These are phyloP conservation scores for Amphirosellinia nigrospora DNA, from an alignment of 495 filamentous ascomycete species.

Conservation along the genomic window DNA sequence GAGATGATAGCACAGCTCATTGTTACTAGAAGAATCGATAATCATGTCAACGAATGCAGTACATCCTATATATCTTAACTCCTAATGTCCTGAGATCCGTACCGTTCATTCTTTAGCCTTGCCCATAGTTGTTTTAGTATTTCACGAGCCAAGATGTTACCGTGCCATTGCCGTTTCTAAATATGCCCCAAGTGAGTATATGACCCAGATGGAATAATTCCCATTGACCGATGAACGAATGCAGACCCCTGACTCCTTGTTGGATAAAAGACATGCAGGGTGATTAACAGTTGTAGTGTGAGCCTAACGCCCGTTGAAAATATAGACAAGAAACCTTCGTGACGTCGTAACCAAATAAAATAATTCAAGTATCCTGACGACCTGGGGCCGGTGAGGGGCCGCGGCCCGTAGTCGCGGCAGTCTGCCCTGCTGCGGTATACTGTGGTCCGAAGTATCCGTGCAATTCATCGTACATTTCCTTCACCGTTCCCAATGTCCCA, in stretches of 20 bases:
- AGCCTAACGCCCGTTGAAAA: background rate
- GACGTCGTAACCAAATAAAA: background rate
- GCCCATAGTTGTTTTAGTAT: background rate
- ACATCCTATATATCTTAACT: background rate
- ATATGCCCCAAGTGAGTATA: background rate
- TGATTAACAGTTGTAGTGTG: background rate
- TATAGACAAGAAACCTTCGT: constrained; percentile 1
- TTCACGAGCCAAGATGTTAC: background rate
- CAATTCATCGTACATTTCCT: constrained; percentile 37
- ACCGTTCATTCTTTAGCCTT: background rate
- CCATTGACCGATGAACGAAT: background rate
- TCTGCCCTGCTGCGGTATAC: constrained; percentile 40
- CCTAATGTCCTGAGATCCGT: background rate
- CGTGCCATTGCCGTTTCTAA: constrained; percentile 13
- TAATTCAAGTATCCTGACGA: background rate
- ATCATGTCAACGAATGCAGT: background rate
- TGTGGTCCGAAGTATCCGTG: constrained; percentile 44
- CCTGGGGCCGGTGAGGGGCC: background rate
- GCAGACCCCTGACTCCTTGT: constrained; percentile 17
- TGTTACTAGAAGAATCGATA: background rate
- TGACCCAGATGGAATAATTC: background rate
- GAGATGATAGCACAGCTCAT: background rate
- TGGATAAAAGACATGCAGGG: background rate
- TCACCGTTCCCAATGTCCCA: constrained; percentile 38
- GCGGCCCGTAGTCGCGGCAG: constrained; percentile 33